A percentile compares a stretch with the other conserved stretches of the same genome.
Evolutionary conservation across 1,284 basidiomycete species (phyloP).

Genomic region (Tilletia walkeri): DNA sequence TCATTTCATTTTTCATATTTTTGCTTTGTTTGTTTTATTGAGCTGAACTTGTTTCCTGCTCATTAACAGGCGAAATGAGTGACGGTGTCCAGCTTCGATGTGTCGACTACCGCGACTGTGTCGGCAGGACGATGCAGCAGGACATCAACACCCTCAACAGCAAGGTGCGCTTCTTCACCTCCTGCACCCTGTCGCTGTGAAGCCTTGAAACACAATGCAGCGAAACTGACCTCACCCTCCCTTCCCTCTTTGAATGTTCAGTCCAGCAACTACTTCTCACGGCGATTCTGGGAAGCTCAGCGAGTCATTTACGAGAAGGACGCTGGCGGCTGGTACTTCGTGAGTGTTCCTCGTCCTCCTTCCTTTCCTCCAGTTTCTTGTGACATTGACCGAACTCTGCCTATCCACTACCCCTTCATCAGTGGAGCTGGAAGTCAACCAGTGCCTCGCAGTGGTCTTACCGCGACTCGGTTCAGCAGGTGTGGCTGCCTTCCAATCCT

Average conservation of each 20-base stretch:
- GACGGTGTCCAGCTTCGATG: constrained; percentile 19
- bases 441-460: constrained; percentile 21
- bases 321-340: constrained; percentile 4
- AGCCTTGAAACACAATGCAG: too few species aligned
- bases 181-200: too few species aligned
- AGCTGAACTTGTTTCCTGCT: too few species aligned
- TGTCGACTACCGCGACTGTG: constrained; percentile 20
- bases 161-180: background rate
- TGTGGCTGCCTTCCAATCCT: constrained; percentile 27
- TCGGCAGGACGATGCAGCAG: constrained; percentile 20
- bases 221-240: background rate
- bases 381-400: background rate
- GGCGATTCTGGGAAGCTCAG: constrained; percentile 29
- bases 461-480: constrained; percentile 23
- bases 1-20: too few species aligned
- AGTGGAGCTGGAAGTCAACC: constrained; percentile 29
- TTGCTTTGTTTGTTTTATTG: too few species aligned
- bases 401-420: background rate
- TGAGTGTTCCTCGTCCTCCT: background rate
- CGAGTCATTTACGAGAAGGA: constrained; percentile 22
- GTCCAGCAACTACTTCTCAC: constrained; percentile 20
- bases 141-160: constrained; percentile 20
- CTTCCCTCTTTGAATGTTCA: background rate
- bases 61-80: constrained; percentile 9
- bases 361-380: background rate